These are phyloP conservation scores for Aspergillus hortae DNA, from an alignment of 2,329 filamentous ascomycete species.

Conservation along the genomic window DNA sequence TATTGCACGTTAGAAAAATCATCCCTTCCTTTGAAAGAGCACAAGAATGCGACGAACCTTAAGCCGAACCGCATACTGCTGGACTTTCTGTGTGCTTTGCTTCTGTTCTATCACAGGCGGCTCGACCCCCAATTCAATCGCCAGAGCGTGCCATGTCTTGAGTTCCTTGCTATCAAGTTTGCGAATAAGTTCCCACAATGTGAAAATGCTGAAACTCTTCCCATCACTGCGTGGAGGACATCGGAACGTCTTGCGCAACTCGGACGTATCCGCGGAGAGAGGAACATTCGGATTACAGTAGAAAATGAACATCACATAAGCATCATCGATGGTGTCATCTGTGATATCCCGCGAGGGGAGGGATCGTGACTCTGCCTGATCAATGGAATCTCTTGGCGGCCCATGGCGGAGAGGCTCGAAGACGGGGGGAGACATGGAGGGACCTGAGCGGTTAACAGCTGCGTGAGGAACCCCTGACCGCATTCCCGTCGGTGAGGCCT, in stretches of 20 bases:
- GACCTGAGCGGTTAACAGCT: slow-evolving; percentile 28
- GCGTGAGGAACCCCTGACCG: slow-evolving; percentile 25
- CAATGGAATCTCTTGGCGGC: slow-evolving; percentile 27
- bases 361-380: slow-evolving; percentile 45
- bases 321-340: slow-evolving; percentile 70
- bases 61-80: slow-evolving; percentile 87
- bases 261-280: slow-evolving; percentile 63
- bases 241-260: slow-evolving; percentile 72
- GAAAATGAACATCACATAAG: slow-evolving; percentile 80
- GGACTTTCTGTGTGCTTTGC: slow-evolving; percentile 87
- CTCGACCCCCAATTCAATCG: slow-evolving; percentile 82
- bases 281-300: slow-evolving; percentile 85
- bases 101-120: slow-evolving; percentile 76
- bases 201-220: slow-evolving; percentile 76
- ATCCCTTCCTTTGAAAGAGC: not conserved
- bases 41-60: slow-evolving; percentile 58
- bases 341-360: slow-evolving; percentile 68
- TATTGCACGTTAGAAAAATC: slow-evolving; percentile 28
- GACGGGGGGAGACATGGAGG: slow-evolving; percentile 40
- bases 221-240: slow-evolving; percentile 81
- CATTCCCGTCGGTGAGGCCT: slow-evolving; percentile 35
- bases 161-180: slow-evolving; percentile 78
- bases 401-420: slow-evolving; percentile 29
- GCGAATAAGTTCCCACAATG: slow-evolving; percentile 72
- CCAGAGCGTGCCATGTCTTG: slow-evolving; percentile 89